Evolutionary conservation across 1,284 basidiomycete genomes (phyloP), one percentile per base, ranked within the genome.

Genomic region (Ustilago sp.): DNA sequence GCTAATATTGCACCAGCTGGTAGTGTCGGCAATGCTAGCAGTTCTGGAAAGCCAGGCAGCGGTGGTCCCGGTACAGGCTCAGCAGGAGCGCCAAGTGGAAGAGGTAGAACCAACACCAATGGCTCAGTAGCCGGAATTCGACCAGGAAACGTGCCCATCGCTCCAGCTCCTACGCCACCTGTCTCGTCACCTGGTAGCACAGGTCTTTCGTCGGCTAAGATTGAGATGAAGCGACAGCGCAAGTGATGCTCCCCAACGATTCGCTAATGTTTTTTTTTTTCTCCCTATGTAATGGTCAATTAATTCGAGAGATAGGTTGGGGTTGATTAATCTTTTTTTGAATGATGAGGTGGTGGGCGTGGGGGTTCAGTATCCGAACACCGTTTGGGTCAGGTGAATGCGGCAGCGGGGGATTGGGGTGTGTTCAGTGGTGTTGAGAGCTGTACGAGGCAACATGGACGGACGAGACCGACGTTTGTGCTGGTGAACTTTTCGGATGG

Each of bases 301-400:
- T 9, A 55, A 8, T 13, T 39, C 45, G 45, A 31, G n/a, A 13
- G 59, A 45, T 13, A 31, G 51, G 7, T n/a, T 61, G 95, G 62
- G 92, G 92, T 7, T 89, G 89, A 17, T 92, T 91, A 89, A 89
- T 91, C 68, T 72, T 86, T 87, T 93, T 90, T 85, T 51, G 57
- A 28, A 83, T 54, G 65, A 84, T 34, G 62, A 93, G 56, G 87
- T 91, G 13, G 89, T 43, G 19, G 54, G 54, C 12, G 23, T 89
- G 78, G 88, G 80, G 87, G 63, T 88, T 52, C 83, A 90, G 31
- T 89, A 90, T 3, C 94, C 95, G 2, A 88, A 92, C 85, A 83
- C 39, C 86, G 89, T 19, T 89, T 94, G 2, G 90, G 90, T 80
- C 85, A 88, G 61, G 81, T 80, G 3, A 82, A 83, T 61, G 54